Evolutionary conservation across 2,329 filamentous ascomycete genomes (phyloP), one percentile per base, ranked within the genome.

Genomic region (Alternaria incomplexa): DNA sequence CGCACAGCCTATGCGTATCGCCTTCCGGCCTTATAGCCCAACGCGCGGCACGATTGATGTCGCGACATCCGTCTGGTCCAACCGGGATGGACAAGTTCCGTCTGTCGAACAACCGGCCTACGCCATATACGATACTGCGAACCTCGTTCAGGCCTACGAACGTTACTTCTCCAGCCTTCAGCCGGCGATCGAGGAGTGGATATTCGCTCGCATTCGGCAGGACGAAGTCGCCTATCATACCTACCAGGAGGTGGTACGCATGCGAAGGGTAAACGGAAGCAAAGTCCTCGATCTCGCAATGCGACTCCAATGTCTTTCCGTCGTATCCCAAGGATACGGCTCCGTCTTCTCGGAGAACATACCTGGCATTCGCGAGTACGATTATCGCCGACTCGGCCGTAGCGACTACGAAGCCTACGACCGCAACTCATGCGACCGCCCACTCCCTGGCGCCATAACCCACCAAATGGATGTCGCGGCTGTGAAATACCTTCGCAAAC

Each of bases 321-420:
- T 79, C 11, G 71, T 79, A 12, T 78, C 76, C 10, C 78, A 80
- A 61, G 78, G 78, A 15, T 80, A 79, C 43, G 78, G 78, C n/a
- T 74, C 73, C 0, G 76, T 79, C 15, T 72, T 65, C 62, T 75
- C 73, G 0, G 67, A 73, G 17, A 65, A 75, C 45, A 73, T 79
- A 36, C 74, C 74, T 11, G 76, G 75, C 1, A 75, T 80, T 51
- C 67, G 71, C 23, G 70, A 74, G 50, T 74, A 74, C 44, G 77
- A 79, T 54, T 79, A 74, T 53, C 61, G 67, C 17, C 65, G 64
- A 23, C 56, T 78, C 17, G 77, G 78, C 7, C 66, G 65, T 25
- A 78, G 73, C 58, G 68, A 62, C 22, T 80, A 80, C 47, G 76
- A 78, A 62, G 76, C 77, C 1, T 80, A 79, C 53, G 72, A 80